A percentile compares a stretch with the other conserved stretches of the same genome.
These are phyloP conservation scores for Epichloe amarillans DNA, from an alignment of 2,329 filamentous ascomycete genomes.

Conservation along the genomic window DNA sequence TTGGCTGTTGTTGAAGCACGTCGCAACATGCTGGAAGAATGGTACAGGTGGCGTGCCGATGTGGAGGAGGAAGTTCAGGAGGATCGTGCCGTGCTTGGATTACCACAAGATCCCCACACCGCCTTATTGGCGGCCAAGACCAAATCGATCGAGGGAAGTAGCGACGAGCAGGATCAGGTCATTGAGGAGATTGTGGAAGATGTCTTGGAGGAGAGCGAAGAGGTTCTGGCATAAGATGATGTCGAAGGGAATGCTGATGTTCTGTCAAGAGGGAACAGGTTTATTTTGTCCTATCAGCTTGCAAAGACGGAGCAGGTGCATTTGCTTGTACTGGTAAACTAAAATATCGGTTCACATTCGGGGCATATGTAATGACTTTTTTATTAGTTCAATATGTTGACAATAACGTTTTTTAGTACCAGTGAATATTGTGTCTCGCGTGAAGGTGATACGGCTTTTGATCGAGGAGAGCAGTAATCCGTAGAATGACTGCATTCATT, in stretches of 20 bases:
- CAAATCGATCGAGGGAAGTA: slow-evolving; percentile 33
- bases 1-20: slow-evolving; percentile 84
- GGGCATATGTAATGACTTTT: slow-evolving; percentile 5
- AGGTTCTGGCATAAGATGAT: slow-evolving; percentile 36
- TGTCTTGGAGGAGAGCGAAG: slow-evolving; percentile 74
- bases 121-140: slow-evolving; percentile 45
- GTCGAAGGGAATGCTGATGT: not conserved
- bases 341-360: not conserved
- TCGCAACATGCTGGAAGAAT: slow-evolving; percentile 72
- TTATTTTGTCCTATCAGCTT: slow-evolving; percentile 13
- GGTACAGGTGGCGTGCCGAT: slow-evolving; percentile 69
- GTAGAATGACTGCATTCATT: not conserved
- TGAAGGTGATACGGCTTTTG: not conserved
- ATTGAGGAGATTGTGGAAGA: slow-evolving; percentile 87
- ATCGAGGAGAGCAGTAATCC: not conserved
- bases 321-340: slow-evolving; percentile 22
- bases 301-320: slow-evolving; percentile 15
- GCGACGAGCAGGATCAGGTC: slow-evolving; percentile 57
- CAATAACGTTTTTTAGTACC: not conserved
- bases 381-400: not conserved
- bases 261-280: not conserved
- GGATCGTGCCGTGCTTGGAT: slow-evolving; percentile 54
- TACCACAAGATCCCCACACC: slow-evolving; percentile 53
- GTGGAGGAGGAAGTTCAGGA: slow-evolving; percentile 59
- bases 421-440: no score